These are phyloP conservation scores for Pichia sp. DNA, from an alignment of 1,139 yeast species.

Conservation along the genomic window DNA sequence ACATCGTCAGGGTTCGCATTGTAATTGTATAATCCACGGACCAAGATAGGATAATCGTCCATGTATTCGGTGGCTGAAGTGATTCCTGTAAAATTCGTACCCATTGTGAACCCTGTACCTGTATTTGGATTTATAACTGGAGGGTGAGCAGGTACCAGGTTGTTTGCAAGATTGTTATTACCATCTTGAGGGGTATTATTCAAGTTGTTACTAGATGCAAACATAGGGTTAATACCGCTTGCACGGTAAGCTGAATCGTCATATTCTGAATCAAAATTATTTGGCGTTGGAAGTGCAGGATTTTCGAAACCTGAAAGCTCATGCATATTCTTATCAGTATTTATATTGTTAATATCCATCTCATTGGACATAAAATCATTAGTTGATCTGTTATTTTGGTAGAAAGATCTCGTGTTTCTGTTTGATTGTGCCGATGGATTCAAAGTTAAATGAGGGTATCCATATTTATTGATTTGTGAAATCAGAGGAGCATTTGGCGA, in stretches of 20 bases:
- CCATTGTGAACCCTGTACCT: background rate
- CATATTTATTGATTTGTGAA: slow-evolving; percentile 75
- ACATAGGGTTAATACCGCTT: slow-evolving; percentile 7
- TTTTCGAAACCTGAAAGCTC: slow-evolving; percentile 23
- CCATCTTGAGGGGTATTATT: slow-evolving; percentile 5
- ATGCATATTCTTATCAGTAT: slow-evolving; percentile 3
- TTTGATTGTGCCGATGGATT: background rate
- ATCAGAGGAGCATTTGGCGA: slow-evolving; percentile 63
- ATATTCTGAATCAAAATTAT: slow-evolving; percentile 1
- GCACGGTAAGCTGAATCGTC: slow-evolving; percentile 8
- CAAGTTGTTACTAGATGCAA: background rate
- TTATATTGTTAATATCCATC: background rate
- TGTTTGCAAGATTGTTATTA: background rate
- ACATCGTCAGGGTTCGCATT: slow-evolving; percentile 93
- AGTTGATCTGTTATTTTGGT: background rate
- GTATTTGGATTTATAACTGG: slow-evolving; percentile 24
- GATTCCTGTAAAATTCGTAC: slow-evolving; percentile 25
- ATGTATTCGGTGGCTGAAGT: slow-evolving; percentile 9
- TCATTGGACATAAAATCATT: background rate
- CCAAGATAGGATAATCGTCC: slow-evolving; percentile 61
- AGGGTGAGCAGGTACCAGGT: background rate
- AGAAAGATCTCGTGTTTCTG: background rate
- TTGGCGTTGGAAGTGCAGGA: slow-evolving; percentile 9
- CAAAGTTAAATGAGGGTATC: slow-evolving; percentile 10
- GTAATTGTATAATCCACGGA: slow-evolving; percentile 79